phyloP scores from a whole-genome alignment of 2,329 filamentous ascomycete species.

The Teratosphaeria viscida region DNA sequence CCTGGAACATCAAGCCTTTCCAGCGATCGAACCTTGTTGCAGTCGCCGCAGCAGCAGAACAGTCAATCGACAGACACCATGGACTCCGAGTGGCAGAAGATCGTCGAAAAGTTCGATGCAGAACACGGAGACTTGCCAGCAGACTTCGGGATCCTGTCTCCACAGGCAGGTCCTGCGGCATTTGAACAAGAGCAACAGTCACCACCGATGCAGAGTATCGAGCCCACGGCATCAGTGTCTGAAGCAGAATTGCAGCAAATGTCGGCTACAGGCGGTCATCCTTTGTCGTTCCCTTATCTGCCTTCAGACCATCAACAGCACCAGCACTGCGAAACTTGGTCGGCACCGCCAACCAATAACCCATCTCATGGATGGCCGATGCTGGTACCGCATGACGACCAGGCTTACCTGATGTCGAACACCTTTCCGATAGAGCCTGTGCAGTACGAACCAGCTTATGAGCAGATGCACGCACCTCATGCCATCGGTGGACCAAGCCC shows the following conservation, averaged over 20 bases:
- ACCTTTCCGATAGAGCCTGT: neutral
- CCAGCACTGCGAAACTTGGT: neutral
- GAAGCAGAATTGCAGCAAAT: neutral
- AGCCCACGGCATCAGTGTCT: neutral
- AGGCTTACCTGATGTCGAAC: neutral
- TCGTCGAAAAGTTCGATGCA: slow-evolving; percentile 2
- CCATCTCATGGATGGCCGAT: neutral
- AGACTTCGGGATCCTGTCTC: slow-evolving; percentile 1
- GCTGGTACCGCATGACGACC: neutral
- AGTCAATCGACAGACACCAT: slow-evolving; percentile 1
- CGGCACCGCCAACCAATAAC: neutral
- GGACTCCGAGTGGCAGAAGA: slow-evolving; percentile 3
- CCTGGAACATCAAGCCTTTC: neutral
- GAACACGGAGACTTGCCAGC: neutral
- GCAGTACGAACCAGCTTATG: neutral
- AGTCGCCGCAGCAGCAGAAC: neutral
- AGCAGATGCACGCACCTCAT: neutral
- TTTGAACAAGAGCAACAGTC: neutral
- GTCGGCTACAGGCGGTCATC: neutral
- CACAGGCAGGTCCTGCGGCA: neutral
- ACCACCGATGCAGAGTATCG: slow-evolving; percentile 3
- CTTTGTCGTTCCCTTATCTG: neutral
- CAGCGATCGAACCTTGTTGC: neutral
- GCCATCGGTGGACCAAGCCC: slow-evolving; percentile 1
- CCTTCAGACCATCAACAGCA: neutral